A percentile compares a stretch with the other conserved stretches of the same genome.
These are phyloP conservation scores for Ulvella scutata DNA, from an alignment of 139 green algal species.

Conservation along the genomic window DNA sequence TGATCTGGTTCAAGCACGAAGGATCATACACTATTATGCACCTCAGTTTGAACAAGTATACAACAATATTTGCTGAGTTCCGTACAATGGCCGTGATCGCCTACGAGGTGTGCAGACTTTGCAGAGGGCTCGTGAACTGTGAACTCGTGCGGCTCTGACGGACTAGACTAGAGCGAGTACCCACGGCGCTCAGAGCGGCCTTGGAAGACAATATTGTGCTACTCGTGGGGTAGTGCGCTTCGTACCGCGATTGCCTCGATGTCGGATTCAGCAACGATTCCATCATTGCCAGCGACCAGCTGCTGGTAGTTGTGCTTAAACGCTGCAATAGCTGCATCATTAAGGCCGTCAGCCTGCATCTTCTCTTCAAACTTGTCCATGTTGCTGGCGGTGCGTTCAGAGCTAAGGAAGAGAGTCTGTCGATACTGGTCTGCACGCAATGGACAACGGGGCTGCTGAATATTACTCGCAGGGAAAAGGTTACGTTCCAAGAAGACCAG, in stretches of 20 bases:
- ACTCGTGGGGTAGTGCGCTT: too few relatives aligned
- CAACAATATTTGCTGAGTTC: too few relatives aligned
- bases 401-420: too few relatives aligned
- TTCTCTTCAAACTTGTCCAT: constrained; percentile 42
- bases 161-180: not conserved
- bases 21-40: too few relatives aligned
- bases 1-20: too few relatives aligned
- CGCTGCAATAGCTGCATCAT: constrained; percentile 52
- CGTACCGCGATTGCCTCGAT: not conserved
- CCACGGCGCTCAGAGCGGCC: not conserved
- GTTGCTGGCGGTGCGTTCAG: too few relatives aligned
- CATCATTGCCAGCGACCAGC: constrained; percentile 60
- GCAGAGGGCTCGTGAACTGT: not conserved
- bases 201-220: not conserved
- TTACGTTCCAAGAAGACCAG: too few relatives aligned
- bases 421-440: too few relatives aligned
- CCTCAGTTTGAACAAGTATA: too few relatives aligned
- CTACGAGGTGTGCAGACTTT: constrained; percentile 10
- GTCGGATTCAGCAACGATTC: constrained; percentile 38
- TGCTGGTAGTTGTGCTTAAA: constrained; percentile 81
- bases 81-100: not conserved
- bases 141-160: not conserved
- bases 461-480: too few relatives aligned
- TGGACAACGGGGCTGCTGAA: too few relatives aligned
- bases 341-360: constrained; percentile 45